These are phyloP conservation scores for Tephrocybe sp. DNA, from an alignment of 768 basidiomycete genomes.

Conservation along the genomic window DNA sequence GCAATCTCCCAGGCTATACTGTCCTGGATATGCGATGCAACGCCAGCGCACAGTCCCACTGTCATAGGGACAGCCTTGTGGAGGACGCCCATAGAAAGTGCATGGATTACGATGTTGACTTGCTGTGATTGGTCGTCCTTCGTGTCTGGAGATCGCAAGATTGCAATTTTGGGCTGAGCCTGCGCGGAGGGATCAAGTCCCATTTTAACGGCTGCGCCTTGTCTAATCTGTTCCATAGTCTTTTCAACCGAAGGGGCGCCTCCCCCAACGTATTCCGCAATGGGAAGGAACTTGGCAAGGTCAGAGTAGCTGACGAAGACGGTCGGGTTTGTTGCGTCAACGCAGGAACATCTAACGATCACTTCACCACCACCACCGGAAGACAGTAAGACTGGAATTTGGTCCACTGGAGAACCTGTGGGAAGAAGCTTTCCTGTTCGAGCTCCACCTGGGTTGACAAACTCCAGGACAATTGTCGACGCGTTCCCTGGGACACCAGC, in stretches of 20 bases:
- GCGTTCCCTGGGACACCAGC: conserved; percentile 69
- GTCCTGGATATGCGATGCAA: conserved; percentile 51
- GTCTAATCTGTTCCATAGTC: conserved; percentile 51
- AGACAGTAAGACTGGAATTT: conserved; percentile 29
- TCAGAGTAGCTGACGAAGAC: conserved; percentile 54
- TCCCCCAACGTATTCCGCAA: conserved; percentile 34
- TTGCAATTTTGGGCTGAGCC: conserved; percentile 71
- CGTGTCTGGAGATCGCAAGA: conserved; percentile 38
- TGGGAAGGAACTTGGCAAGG: conserved; percentile 35
- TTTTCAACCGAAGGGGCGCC: conserved; percentile 24
- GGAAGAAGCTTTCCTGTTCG: conserved; percentile 72
- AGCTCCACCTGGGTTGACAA: conserved; percentile 63
- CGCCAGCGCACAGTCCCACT: conserved; percentile 65
- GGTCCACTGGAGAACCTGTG: conserved; percentile 47
- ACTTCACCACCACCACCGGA: conserved; percentile 10
- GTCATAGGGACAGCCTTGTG: conserved; percentile 76
- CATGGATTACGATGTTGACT: conserved; percentile 53
- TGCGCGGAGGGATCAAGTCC: conserved; percentile 58
- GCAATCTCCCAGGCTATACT: conserved; percentile 56
- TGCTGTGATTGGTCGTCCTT: conserved; percentile 22
- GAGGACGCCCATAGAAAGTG: conserved; percentile 68
- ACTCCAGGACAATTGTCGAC: conserved; percentile 64
- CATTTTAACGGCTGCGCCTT: conserved; percentile 56
- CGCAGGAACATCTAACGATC: conserved; percentile 44
- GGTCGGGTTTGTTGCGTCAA: conserved; percentile 76